Conservation (phyloP, 164 flowering plant species). For the Piper longum region DNA sequence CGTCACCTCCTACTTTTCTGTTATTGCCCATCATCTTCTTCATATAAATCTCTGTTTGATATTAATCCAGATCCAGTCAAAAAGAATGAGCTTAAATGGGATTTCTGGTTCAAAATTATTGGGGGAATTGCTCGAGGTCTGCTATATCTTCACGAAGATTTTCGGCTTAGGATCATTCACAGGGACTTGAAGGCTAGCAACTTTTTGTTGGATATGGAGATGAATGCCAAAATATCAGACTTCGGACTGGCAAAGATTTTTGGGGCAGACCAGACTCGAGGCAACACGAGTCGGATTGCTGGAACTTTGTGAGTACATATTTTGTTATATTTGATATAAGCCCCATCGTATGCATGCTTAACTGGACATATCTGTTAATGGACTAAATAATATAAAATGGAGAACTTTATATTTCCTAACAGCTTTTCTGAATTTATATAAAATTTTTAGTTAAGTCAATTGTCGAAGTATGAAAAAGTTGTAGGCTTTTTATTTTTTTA, state of each 20-base stretch:
- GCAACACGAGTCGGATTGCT: conserved; percentile 13
- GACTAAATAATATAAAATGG: no score
- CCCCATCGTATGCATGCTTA: background rate
- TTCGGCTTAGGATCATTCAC: conserved; percentile 13
- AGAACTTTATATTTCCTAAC: background rate
- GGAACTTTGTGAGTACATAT: conserved; percentile 27
- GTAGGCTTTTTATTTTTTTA: no score
- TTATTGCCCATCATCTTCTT: background rate
- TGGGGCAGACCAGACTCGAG: conserved; percentile 13
- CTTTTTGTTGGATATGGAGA: conserved; percentile 16
- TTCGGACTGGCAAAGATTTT: conserved; percentile 25
- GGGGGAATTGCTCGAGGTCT: conserved; percentile 16
- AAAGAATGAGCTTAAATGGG: conserved; percentile 6
- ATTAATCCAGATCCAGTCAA: conserved; percentile 4
- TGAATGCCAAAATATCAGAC: conserved; percentile 26
- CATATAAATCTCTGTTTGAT: background rate
- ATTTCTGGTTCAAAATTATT: conserved; percentile 8
- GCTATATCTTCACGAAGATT: conserved; percentile 21
- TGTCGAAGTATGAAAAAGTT: no score
- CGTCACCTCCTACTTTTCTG: background rate
- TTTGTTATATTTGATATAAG: background rate
- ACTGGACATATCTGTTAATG: background rate
- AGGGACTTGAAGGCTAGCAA: conserved; percentile 24
- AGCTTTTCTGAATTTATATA: background rate
- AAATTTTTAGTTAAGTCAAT: no score